Conservation (phyloP, 208 protist species). For the Leishmania guyanensis region DNA sequence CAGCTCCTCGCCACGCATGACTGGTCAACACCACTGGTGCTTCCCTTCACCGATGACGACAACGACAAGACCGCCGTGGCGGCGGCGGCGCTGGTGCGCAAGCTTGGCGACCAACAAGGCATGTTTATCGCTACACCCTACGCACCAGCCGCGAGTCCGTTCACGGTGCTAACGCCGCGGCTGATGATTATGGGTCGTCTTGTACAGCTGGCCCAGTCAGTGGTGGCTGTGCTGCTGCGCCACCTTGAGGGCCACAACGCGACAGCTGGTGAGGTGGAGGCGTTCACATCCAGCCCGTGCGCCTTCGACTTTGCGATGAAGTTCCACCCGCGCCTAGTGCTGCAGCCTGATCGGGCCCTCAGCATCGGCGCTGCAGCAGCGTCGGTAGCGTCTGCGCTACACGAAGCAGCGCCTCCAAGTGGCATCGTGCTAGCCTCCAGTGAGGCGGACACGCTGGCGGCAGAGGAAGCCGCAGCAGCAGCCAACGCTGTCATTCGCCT, state of each 20-base stretch:
- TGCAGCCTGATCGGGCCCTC: conserved; percentile 70
- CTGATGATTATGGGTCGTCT: conserved; percentile 84
- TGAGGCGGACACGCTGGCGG: conserved; percentile 3
- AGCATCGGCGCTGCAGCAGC: conserved; percentile 4
- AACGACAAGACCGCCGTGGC: conserved; percentile 37
- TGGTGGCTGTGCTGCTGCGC: conserved; percentile 45
- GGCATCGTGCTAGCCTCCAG: neutral
- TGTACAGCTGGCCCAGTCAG: conserved; percentile 72
- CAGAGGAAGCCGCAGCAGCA: neutral
- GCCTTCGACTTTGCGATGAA: conserved; percentile 76
- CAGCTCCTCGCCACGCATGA: conserved; percentile 79
- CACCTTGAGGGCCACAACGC: conserved; percentile 38
- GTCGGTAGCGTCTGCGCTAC: neutral
- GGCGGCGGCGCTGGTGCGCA: conserved; percentile 54
- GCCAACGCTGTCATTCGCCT: conserved; percentile 35
- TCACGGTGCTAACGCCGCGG: conserved; percentile 79
- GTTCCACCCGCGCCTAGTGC: conserved; percentile 73
- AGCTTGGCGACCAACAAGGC: conserved; percentile 61
- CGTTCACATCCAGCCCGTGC: conserved; percentile 55
- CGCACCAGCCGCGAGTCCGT: conserved; percentile 71
- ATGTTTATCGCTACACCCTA: conserved; percentile 88
- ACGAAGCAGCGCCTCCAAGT: neutral
- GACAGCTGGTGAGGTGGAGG: conserved; percentile 37
- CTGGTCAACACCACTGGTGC: conserved; percentile 72
- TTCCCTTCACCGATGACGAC: conserved; percentile 70